phyloP scores from a whole-genome alignment of 2,329 filamentous ascomycete genomes.

The Cladosporium sp. region DNA sequence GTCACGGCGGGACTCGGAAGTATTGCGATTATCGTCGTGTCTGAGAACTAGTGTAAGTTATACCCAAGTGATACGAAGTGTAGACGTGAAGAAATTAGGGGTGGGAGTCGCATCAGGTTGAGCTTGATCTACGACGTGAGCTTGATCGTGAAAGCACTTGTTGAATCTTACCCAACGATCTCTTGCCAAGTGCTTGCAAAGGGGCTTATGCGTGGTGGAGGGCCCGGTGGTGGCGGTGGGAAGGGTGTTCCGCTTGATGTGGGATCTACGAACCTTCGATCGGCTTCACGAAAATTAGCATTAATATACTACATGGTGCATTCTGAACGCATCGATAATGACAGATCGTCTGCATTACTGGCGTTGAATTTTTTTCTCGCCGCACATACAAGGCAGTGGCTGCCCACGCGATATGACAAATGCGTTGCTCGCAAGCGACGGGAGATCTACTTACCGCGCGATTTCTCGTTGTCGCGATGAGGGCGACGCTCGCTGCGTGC shows the following conservation, averaged over 20 bases:
- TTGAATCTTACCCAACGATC: slow-evolving; percentile 6
- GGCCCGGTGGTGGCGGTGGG: slow-evolving; percentile 3
- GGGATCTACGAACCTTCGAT: slow-evolving; percentile 25
- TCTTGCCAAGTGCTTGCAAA: background rate
- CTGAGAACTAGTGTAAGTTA: background rate
- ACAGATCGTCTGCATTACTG: too few species aligned
- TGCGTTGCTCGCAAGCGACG: slow-evolving; percentile 3
- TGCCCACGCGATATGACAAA: too few species aligned
- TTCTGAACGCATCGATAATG: too few species aligned
- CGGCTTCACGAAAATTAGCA: slow-evolving; percentile 29
- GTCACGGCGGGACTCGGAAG: background rate
- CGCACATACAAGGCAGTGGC: too few species aligned
- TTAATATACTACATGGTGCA: slow-evolving; percentile 12
- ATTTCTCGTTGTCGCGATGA: slow-evolving; percentile 11
- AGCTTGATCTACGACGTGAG: background rate
- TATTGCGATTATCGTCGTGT: slow-evolving; percentile 2
- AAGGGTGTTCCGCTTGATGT: background rate
- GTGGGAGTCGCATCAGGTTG: background rate
- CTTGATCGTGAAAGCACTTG: background rate
- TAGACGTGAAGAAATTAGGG: background rate
- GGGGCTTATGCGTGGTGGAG: background rate
- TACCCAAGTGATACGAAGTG: background rate
- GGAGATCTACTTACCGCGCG: slow-evolving; percentile 24
- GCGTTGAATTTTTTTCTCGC: too few species aligned
- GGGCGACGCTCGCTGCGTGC: slow-evolving; percentile 18